Percentiles rank a stretch among this genome's conserved stretches.
Conservation (phyloP, 2,329 filamentous ascomycete genomes). For the Colletotrichum tamarilloi region DNA sequence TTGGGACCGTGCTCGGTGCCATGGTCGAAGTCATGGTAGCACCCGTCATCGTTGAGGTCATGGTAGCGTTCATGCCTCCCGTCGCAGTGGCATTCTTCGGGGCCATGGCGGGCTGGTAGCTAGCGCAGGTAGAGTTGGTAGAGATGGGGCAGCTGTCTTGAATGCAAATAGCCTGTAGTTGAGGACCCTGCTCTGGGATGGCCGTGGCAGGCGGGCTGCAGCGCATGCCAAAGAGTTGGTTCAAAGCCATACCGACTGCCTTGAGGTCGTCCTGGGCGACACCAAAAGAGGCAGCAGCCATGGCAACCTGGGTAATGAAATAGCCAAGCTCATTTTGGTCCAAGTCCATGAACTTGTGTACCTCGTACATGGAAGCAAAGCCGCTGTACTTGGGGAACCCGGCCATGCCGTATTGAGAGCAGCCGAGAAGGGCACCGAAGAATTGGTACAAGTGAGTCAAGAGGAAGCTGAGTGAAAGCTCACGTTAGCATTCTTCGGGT, state of each 20-base stretch:
- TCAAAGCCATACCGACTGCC: slow-evolving; percentile 60
- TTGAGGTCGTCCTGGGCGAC: slow-evolving; percentile 64
- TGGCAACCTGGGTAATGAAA: slow-evolving; percentile 69
- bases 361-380: slow-evolving; percentile 58
- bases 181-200: slow-evolving; percentile 55
- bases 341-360: slow-evolving; percentile 71
- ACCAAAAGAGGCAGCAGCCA: slow-evolving; percentile 68
- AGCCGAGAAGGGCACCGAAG: slow-evolving; percentile 69
- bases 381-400: slow-evolving; percentile 63
- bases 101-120: slow-evolving; percentile 50
- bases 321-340: slow-evolving; percentile 62
- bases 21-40: not conserved
- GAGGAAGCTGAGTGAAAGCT: slow-evolving; percentile 54
- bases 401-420: slow-evolving; percentile 59
- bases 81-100: slow-evolving; percentile 27
- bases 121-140: slow-evolving; percentile 55
- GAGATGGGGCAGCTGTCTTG: slow-evolving; percentile 60
- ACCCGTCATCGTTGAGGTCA: slow-evolving; percentile 2
- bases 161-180: slow-evolving; percentile 68
- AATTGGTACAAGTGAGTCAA: slow-evolving; percentile 72
- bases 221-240: slow-evolving; percentile 60
- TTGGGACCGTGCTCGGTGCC: slow-evolving; percentile 11
- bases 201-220: slow-evolving; percentile 60
- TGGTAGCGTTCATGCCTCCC: slow-evolving; percentile 22
- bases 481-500: not conserved